These are phyloP conservation scores for Colletotrichum sp. DNA, from an alignment of 2,329 filamentous ascomycete species.

Conservation along the genomic window DNA sequence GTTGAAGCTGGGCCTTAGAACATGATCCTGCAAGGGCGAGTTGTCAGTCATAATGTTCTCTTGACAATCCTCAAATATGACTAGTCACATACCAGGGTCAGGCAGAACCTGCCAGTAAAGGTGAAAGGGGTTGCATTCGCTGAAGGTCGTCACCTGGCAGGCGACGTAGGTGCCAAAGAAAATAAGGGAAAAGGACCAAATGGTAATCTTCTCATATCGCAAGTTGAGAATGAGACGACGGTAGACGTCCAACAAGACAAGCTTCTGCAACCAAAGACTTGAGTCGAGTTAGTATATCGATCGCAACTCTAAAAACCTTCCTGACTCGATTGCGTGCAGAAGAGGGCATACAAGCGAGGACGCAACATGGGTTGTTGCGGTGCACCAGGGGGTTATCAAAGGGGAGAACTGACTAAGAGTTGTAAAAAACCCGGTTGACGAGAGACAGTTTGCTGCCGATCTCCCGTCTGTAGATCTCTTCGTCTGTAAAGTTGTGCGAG, in stretches of 20 bases:
- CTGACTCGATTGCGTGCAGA: neutral
- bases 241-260: constrained; percentile 31
- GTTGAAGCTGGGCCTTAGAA: constrained; percentile 33
- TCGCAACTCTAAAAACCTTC: neutral
- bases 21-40: constrained; percentile 25
- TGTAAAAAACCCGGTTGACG: constrained; percentile 35
- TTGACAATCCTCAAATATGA: neutral
- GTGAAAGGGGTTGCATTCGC: constrained; percentile 48
- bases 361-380: neutral
- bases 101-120: constrained; percentile 63
- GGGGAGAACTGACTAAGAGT: constrained; percentile 34
- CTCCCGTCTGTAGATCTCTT: constrained; percentile 36
- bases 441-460: constrained; percentile 39
- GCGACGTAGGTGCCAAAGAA: constrained; percentile 34
- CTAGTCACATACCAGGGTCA: constrained; percentile 32
- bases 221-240: constrained; percentile 27
- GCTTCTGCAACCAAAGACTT: constrained; percentile 33
- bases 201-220: constrained; percentile 26
- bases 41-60: neutral
- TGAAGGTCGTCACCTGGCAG: constrained; percentile 36
- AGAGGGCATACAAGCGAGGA: neutral
- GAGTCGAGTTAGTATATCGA: neutral
- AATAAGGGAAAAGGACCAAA: constrained; percentile 28
- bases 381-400: neutral
- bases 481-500: constrained; percentile 28